Conservation (phyloP, 164 flowering plant genomes). For the Akebia trifoliata region DNA sequence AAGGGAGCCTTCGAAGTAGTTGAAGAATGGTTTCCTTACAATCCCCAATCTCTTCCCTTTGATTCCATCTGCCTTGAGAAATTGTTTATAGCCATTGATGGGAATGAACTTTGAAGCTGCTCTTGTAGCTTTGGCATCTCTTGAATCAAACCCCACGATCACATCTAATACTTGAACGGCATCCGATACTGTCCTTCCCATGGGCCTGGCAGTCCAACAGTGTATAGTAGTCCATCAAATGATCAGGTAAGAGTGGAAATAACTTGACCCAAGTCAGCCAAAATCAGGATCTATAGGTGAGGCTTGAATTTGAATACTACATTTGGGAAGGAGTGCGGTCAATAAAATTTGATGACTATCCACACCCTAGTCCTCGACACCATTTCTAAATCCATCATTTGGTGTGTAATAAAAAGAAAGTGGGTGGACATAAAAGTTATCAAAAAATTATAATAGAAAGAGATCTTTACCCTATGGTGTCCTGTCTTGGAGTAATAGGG, state of each 20-base stretch:
- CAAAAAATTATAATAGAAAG: too few relatives aligned
- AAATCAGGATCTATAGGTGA: background rate
- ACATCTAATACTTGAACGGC: constrained; percentile 58
- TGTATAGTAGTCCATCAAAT: background rate
- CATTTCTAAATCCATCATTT: too few relatives aligned
- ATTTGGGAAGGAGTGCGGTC: too few relatives aligned
- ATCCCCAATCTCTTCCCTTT: constrained; percentile 51
- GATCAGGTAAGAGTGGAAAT: background rate
- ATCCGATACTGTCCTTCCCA: constrained; percentile 67
- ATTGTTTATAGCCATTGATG: constrained; percentile 47
- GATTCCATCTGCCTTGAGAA: constrained; percentile 47
- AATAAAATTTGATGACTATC: too few relatives aligned
- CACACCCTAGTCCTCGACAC: too few relatives aligned
- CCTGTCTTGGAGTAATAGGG: constrained; percentile 51
- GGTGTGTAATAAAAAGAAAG: too few relatives aligned
- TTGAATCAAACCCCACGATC: constrained; percentile 50
- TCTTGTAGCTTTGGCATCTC: constrained; percentile 39
- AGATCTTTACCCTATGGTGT: constrained; percentile 73
- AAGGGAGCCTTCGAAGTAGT: constrained; percentile 1
- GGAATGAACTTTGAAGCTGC: constrained; percentile 45
- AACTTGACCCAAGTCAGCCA: background rate
- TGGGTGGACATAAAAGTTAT: too few relatives aligned
- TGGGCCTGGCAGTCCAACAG: constrained; percentile 31
- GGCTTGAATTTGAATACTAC: too few relatives aligned
- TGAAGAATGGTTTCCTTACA: constrained; percentile 29